Evolutionary conservation across 805 yeast species (phyloP).

Genomic region (Cyberlindnera samutprakarnensis): DNA sequence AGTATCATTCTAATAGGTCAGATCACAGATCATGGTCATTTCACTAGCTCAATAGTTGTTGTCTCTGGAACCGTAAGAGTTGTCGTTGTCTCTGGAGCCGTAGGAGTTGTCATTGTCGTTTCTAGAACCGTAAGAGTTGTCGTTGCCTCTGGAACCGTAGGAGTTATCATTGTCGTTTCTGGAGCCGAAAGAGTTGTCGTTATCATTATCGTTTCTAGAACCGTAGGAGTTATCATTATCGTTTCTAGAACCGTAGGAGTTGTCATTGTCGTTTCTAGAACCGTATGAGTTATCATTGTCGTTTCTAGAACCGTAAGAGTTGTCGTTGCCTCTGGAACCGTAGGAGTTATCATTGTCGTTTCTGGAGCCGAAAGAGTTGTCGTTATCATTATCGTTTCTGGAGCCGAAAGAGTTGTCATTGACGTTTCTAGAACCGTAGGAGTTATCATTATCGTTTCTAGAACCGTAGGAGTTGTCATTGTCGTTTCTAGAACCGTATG

Average conservation of each 20-base stretch:
- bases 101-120: neutral
- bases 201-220: too few species aligned
- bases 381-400: neutral
- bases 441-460: neutral
- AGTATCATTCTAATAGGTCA: neutral
- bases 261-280: neutral
- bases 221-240: neutral
- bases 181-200: neutral
- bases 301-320: neutral
- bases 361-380: neutral
- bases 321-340: neutral
- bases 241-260: neutral
- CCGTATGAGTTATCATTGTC: neutral
- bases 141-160: neutral
- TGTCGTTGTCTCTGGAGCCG: neutral
- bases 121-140: neutral
- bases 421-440: neutral
- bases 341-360: neutral
- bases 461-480: conserved; percentile 1
- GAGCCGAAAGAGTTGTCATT: conserved; percentile 1
- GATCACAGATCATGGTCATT: neutral
- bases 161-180: neutral
- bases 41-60: neutral
- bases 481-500: neutral
- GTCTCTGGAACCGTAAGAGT: neutral